A percentile compares a stretch with the other conserved stretches of the same genome.
Conservation (phyloP, 1,284 basidiomycete genomes). For the Uromyces viciae-fabae region DNA sequence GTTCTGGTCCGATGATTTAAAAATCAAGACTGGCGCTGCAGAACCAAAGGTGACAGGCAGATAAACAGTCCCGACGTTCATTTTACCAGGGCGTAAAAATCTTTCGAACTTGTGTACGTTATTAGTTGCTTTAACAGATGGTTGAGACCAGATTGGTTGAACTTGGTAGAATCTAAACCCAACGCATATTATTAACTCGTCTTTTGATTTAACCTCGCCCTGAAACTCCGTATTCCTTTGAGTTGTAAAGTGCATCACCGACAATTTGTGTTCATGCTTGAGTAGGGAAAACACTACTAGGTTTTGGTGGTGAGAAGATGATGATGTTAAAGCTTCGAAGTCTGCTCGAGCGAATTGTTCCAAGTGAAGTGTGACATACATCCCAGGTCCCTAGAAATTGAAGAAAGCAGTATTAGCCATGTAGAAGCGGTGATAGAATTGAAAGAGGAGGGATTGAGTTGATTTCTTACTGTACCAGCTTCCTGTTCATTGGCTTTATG, state of each 20-base stretch:
- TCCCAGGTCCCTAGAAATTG: conserved; percentile 22
- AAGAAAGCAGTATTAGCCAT: no score
- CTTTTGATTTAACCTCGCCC: conserved; percentile 86
- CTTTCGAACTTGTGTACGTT: conserved; percentile 97
- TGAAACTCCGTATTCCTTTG: conserved; percentile 94
- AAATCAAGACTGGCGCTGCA: conserved; percentile 15
- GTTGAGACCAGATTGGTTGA: conserved; percentile 87
- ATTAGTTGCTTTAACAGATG: conserved; percentile 84
- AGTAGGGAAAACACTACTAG: conserved; percentile 77
- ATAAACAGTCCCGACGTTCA: conserved; percentile 78
- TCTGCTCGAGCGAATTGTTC: conserved; percentile 19
- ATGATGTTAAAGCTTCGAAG: conserved; percentile 43
- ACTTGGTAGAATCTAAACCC: conserved; percentile 80
- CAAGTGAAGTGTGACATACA: conserved; percentile 23
- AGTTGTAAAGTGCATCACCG: conserved; percentile 85
- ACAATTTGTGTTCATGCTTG: conserved; percentile 94
- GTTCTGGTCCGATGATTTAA: conserved; percentile 48
- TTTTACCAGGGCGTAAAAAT: conserved; percentile 77
- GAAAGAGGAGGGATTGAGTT: background rate
- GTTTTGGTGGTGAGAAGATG: conserved; percentile 58
- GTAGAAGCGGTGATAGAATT: background rate
- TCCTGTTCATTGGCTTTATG: conserved; percentile 41
- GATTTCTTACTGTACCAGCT: conserved; percentile 23
- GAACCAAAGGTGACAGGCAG: conserved; percentile 84
- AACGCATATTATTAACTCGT: conserved; percentile 80